A percentile compares a stretch with the other conserved stretches of the same genome.
phyloP scores from a whole-genome alignment of 1,284 basidiomycete genomes.

The Uromyces viciae-fabae region DNA sequence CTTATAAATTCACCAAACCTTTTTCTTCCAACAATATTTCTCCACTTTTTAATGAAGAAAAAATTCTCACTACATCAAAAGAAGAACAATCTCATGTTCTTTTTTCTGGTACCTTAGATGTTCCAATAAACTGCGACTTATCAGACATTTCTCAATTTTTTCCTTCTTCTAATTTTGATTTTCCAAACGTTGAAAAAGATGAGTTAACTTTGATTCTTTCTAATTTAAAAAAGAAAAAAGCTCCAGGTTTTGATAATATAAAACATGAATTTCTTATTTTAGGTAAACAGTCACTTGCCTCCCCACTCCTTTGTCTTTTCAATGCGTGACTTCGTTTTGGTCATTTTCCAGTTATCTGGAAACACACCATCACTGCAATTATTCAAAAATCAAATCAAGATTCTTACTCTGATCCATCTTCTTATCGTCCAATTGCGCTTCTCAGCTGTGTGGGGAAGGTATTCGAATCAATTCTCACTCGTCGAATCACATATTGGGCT shows the following conservation, averaged over 20 bases:
- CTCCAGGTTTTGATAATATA: background rate
- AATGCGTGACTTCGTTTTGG: background rate
- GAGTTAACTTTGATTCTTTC: too few relatives aligned
- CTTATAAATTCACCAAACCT: background rate
- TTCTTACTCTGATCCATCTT: background rate
- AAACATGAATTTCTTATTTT: background rate
- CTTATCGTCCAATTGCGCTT: background rate
- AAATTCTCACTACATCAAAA: background rate
- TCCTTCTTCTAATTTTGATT: too few relatives aligned
- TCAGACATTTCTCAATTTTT: background rate
- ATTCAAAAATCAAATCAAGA: background rate
- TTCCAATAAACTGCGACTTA: background rate
- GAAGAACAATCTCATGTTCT: background rate
- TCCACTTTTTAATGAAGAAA: background rate
- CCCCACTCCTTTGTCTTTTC: background rate
- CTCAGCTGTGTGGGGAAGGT: background rate
- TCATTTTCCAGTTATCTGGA: background rate
- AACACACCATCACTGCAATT: background rate
- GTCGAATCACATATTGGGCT: background rate
- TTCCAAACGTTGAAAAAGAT: too few relatives aligned
- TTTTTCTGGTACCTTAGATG: conserved; percentile 1
- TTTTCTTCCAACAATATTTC: background rate
- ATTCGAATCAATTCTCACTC: background rate
- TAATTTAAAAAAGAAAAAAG: background rate
- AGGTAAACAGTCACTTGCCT: background rate